phyloP scores from a whole-genome alignment of 495 filamentous ascomycete genomes.

The Hypoxylon perforatum region DNA sequence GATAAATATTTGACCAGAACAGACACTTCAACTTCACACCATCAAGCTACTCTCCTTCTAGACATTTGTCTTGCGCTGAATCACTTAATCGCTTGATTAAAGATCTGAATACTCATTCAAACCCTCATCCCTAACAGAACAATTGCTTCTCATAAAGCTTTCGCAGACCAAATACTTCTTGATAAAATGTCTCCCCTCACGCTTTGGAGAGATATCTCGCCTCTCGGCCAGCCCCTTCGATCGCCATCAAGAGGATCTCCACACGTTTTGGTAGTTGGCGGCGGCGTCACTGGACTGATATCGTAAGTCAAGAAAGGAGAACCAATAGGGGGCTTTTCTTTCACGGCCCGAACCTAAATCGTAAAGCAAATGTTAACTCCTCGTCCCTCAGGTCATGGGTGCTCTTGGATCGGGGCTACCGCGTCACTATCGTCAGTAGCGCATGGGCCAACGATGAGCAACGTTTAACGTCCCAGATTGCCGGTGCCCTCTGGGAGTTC shows the following conservation, averaged over 20 bases:
- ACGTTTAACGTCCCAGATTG: constrained; percentile 63
- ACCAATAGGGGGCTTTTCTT: background rate
- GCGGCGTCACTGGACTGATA: constrained; percentile 57
- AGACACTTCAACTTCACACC: no score
- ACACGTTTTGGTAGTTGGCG: constrained; percentile 57
- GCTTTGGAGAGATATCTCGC: constrained; percentile 47
- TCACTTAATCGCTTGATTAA: background rate
- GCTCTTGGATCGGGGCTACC: constrained; percentile 61
- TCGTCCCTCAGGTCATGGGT: constrained; percentile 50
- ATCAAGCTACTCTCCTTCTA: background rate
- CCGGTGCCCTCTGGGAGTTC: constrained; percentile 64
- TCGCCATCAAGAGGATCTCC: constrained; percentile 44
- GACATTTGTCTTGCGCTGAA: constrained; percentile 15
- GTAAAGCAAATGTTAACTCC: constrained; percentile 21
- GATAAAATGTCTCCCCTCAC: constrained; percentile 44
- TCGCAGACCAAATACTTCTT: constrained; percentile 2
- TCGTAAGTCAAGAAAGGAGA: constrained; percentile 38
- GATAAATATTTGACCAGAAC: background rate
- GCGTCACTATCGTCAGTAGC: constrained; percentile 59
- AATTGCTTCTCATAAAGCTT: constrained; percentile 9
- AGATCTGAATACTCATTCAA: constrained; percentile 1
- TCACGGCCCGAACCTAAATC: background rate
- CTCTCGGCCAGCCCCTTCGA: constrained; percentile 41
- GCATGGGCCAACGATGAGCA: constrained; percentile 54
- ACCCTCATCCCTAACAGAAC: background rate